Percentiles rank a stretch among this genome's conserved stretches.
phyloP scores from a whole-genome alignment of 768 basidiomycete species.

The Collybia sordida region DNA sequence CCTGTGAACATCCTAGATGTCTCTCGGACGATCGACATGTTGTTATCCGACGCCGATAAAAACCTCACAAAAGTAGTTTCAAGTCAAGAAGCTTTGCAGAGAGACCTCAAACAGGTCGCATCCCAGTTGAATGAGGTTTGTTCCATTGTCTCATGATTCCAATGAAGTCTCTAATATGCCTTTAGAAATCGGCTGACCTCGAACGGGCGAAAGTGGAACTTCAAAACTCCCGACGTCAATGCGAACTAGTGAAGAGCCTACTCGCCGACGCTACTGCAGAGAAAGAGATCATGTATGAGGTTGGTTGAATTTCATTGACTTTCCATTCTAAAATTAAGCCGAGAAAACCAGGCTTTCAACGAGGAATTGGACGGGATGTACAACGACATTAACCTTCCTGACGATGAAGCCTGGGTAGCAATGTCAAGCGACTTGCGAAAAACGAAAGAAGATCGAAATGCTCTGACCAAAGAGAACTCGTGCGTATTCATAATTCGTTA shows the following conservation, averaged over 20 bases:
- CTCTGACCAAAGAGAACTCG: constrained; percentile 78
- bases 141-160: background rate
- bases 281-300: constrained; percentile 93
- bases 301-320: constrained; percentile 23
- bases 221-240: constrained; percentile 68
- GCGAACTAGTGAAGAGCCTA: constrained; percentile 76
- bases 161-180: background rate
- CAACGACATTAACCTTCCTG: constrained; percentile 78
- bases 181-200: constrained; percentile 60
- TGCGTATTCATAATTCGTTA: constrained; percentile 34
- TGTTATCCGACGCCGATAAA: constrained; percentile 58
- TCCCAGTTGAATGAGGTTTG: constrained; percentile 60
- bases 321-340: constrained; percentile 2
- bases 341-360: constrained; percentile 74
- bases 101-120: constrained; percentile 47
- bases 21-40: constrained; percentile 47
- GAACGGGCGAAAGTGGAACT: constrained; percentile 65
- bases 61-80: constrained; percentile 50
- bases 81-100: constrained; percentile 55
- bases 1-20: constrained; percentile 32
- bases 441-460: constrained; percentile 77
- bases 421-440: constrained; percentile 70
- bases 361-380: constrained; percentile 93
- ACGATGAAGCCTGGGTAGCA: constrained; percentile 80
- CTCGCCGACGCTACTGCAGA: constrained; percentile 78